These are phyloP conservation scores for Peziza echinospora DNA, from an alignment of 495 filamentous ascomycete genomes.

Conservation along the genomic window DNA sequence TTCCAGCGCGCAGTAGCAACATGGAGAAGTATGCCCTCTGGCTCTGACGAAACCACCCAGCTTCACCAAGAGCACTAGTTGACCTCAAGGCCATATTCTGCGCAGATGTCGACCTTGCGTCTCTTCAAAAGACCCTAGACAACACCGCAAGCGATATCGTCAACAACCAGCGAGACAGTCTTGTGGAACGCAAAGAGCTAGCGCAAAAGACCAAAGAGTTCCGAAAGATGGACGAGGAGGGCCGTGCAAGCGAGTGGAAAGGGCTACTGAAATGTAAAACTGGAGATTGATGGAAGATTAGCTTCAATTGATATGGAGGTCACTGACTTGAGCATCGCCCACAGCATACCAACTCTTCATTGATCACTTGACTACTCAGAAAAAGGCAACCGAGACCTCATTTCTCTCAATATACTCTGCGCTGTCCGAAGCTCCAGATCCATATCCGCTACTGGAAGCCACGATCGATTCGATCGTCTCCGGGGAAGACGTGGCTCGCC, in stretches of 20 bases:
- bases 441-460: slow-evolving; percentile 87
- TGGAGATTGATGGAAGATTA: neutral
- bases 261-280: slow-evolving; percentile 56
- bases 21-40: slow-evolving; percentile 99
- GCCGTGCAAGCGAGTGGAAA: slow-evolving; percentile 74
- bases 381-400: slow-evolving; percentile 72
- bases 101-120: slow-evolving; percentile 69
- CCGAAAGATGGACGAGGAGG: slow-evolving; percentile 76
- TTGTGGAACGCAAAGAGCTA: slow-evolving; percentile 85
- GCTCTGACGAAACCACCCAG: slow-evolving; percentile 16
- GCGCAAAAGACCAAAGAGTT: slow-evolving; percentile 99
- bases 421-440: slow-evolving; percentile 85
- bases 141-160: slow-evolving; percentile 84
- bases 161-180: slow-evolving; percentile 68
- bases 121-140: slow-evolving; percentile 70
- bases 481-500: slow-evolving; percentile 16
- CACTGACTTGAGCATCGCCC: slow-evolving; percentile 3
- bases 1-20: slow-evolving; percentile 88
- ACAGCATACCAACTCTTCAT: slow-evolving; percentile 93
- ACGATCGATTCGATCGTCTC: slow-evolving; percentile 65
- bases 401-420: slow-evolving; percentile 85
- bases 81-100: slow-evolving; percentile 1
- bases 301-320: neutral
- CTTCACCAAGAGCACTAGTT: neutral
- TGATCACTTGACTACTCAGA: slow-evolving; percentile 82